Evolutionary conservation across 768 basidiomycete genomes (phyloP), one percentile per base, ranked within the genome.

Genomic region (Candolleomyces eurysporus): DNA sequence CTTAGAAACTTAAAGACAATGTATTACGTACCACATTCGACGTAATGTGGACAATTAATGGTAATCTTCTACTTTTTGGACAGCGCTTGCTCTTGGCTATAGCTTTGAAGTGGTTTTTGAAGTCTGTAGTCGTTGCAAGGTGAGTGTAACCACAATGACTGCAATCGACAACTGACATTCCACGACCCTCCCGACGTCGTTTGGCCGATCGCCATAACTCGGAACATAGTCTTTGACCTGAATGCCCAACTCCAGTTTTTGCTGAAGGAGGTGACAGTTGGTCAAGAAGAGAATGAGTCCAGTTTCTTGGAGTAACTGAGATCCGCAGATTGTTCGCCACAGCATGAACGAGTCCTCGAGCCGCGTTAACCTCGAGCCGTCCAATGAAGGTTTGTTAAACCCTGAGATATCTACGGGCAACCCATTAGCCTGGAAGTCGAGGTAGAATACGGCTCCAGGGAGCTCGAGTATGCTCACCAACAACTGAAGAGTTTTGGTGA

Each of bases 311-410:
- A 91, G 75, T 3, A 91, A 78, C 63, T 84, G 82, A 26, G 85
- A 85, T 45, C 82, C 80, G 68, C 87, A 87, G 63, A 91, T 83
- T 8, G 83, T 80, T 49, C 82, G 86, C 90, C 90, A 91, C 14
- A 91, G 75, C 46, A 84, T 78, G 58, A 88, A 83, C 0, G 88
- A 88, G 71, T 91, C 89, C 67, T 91, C 86, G 22, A 91, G 76
- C 13, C 89, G 82, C 67, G 91, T 91, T 59, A 91, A 83, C 21
- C 79, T 78, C 7, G 77, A 76, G 69, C 91, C 90, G 73, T 92
- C 90, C 59, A 85, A 79, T 1, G 90, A 75, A n/a, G 81, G 78
- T 69, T 92, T 88, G 69, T 93, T 89, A 65, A 92, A 93, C 53
- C 87, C 89, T n/a, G 88, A 91, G 48, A 93, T 81, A 8, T 92